Percentiles rank a stretch among this genome's conserved stretches.
Evolutionary conservation across 257 asterid genomes (phyloP).

Genomic region (Galeopsis tetrahit): DNA sequence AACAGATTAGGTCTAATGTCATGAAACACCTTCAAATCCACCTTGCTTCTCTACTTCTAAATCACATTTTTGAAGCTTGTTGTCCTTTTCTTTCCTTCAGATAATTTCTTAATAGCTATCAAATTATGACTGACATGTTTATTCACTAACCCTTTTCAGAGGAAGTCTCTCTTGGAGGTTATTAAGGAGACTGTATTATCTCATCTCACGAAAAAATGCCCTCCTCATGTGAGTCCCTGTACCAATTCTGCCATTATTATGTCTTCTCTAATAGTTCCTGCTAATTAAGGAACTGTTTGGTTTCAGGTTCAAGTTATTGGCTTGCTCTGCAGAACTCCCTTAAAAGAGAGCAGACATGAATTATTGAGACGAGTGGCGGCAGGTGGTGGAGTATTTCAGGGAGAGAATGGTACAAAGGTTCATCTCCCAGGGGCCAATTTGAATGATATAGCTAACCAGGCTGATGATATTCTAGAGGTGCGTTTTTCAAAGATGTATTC

Average conservation of each 20-base stretch:
- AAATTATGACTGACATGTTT: conserved; percentile 30
- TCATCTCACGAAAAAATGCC: conserved; percentile 92
- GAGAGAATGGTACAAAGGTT: conserved; percentile 81
- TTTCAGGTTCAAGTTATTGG: conserved; percentile 96
- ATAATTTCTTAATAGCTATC: conserved; percentile 28
- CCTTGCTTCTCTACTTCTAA: not conserved
- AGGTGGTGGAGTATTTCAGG: conserved; percentile 91
- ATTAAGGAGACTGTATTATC: conserved; percentile 94
- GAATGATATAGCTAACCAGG: conserved; percentile 94
- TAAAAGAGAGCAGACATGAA: conserved; percentile 92
- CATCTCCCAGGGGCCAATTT: conserved; percentile 97
- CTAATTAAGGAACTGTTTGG: conserved; percentile 24
- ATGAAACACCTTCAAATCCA: conserved; percentile 14
- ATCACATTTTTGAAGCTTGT: not conserved
- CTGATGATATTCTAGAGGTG: conserved; percentile 97
- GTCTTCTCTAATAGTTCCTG: conserved; percentile 31
- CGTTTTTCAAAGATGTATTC: conserved; percentile 30
- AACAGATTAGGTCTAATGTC: not conserved
- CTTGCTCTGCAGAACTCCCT: conserved; percentile 92
- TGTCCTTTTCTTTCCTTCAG: conserved; percentile 18
- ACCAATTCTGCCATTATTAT: conserved; percentile 24
- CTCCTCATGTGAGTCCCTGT: conserved; percentile 78
- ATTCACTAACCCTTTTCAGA: conserved; percentile 52
- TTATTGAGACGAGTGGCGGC: conserved; percentile 93
- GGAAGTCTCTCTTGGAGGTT: conserved; percentile 89